These are phyloP conservation scores for Phalaenopsis aphrodite DNA, from an alignment of 106 monocot genomes.

Conservation along the genomic window DNA sequence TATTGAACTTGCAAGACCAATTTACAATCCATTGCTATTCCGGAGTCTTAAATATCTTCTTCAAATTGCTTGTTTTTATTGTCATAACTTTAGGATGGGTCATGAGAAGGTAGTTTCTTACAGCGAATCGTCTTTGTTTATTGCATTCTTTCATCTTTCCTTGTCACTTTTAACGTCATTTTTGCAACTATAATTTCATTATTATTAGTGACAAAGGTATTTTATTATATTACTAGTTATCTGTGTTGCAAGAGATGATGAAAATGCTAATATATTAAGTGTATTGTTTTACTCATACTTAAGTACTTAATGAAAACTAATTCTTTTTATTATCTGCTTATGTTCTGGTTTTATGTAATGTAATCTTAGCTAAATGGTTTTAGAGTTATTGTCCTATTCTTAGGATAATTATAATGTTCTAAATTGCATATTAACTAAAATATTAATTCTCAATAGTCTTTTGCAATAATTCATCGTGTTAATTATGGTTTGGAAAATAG, in stretches of 20 bases:
- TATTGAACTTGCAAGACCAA: conserved; percentile 60
- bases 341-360: background rate
- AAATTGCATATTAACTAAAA: background rate
- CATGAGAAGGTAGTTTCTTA: conserved; percentile 34
- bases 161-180: background rate
- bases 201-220: background rate
- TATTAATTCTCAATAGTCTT: background rate
- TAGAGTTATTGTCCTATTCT: background rate
- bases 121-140: background rate
- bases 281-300: background rate
- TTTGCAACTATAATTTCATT: background rate
- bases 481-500: background rate
- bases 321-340: background rate
- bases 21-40: conserved; percentile 80
- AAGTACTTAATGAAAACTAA: background rate
- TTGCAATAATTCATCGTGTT: background rate
- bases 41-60: conserved; percentile 52
- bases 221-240: background rate
- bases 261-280: background rate
- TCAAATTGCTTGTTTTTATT: conserved; percentile 64
- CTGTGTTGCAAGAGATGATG: background rate
- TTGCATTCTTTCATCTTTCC: background rate
- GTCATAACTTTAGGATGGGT: conserved; percentile 53
- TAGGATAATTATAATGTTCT: background rate
- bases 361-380: background rate